Evolutionary conservation across 2,329 filamentous ascomycete species (phyloP).

Genomic region (Alternaria hordeiaustralica): DNA sequence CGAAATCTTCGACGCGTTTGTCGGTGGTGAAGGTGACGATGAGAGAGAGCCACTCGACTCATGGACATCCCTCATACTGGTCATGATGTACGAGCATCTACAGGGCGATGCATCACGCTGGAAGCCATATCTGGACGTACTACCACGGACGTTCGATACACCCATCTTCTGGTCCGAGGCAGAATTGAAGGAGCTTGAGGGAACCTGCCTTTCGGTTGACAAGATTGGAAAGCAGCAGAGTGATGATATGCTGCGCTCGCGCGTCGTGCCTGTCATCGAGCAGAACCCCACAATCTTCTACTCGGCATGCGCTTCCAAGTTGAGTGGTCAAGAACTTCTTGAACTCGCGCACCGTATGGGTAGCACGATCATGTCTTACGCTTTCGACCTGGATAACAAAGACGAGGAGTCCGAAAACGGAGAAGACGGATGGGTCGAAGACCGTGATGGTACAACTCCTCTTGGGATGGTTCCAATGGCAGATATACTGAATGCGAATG

Average conservation of each 20-base stretch:
- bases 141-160: constrained; percentile 29
- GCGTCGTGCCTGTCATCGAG: constrained; percentile 22
- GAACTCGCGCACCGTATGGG: constrained; percentile 29
- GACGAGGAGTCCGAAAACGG: constrained; percentile 25
- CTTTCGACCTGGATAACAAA: constrained; percentile 29
- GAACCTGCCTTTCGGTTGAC: constrained; percentile 24
- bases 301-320: not conserved
- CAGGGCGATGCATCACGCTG: constrained; percentile 27
- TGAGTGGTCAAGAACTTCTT: constrained; percentile 22
- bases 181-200: constrained; percentile 28
- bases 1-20: constrained; percentile 18
- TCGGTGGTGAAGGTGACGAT: constrained; percentile 18
- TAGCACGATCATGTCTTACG: constrained; percentile 33
- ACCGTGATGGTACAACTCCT: constrained; percentile 28
- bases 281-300: constrained; percentile 19
- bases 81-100: constrained; percentile 30
- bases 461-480: constrained; percentile 37
- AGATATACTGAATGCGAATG: constrained; percentile 32
- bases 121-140: constrained; percentile 31
- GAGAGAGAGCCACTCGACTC: constrained; percentile 23
- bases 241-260: constrained; percentile 22
- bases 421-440: constrained; percentile 33
- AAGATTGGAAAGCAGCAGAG: constrained; percentile 31
- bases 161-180: constrained; percentile 29
- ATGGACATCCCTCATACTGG: constrained; percentile 28